These are phyloP conservation scores for Astraeus odoratus DNA, from an alignment of 768 basidiomycete genomes.

Conservation along the genomic window DNA sequence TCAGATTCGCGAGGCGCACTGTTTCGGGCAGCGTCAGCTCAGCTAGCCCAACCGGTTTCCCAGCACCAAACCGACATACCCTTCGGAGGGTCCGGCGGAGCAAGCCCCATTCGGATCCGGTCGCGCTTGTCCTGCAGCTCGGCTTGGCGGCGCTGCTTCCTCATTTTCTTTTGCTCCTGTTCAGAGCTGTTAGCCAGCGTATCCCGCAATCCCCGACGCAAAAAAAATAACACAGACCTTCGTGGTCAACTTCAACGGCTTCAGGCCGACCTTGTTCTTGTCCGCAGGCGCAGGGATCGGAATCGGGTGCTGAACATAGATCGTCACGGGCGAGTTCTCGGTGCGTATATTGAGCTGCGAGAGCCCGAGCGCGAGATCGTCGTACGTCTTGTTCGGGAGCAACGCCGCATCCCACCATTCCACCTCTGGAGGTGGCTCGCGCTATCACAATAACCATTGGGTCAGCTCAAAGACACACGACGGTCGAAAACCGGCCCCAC, in stretches of 20 bases:
- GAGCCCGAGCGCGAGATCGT: constrained; percentile 58
- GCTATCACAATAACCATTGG: constrained; percentile 33
- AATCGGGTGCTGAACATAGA: constrained; percentile 95
- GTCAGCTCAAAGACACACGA: not conserved
- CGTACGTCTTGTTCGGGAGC: constrained; percentile 73
- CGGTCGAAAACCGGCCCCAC: constrained; percentile 33
- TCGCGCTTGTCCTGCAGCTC: constrained; percentile 94
- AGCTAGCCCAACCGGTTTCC: not conserved
- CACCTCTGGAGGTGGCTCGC: constrained; percentile 78
- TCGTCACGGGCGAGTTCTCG: constrained; percentile 68
- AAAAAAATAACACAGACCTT: constrained; percentile 40
- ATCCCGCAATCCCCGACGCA: not conserved
- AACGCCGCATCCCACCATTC: constrained; percentile 98
- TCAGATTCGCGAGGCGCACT: constrained; percentile 93
- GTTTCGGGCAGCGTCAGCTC: not conserved
- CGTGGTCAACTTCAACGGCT: constrained; percentile 88
- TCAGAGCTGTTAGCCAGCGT: constrained; percentile 1
- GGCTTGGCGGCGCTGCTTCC: constrained; percentile 80
- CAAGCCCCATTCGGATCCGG: constrained; percentile 89
- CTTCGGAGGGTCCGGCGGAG: constrained; percentile 94
- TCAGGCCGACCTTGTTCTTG: constrained; percentile 69
- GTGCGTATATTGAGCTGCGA: constrained; percentile 57
- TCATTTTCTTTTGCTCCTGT: constrained; percentile 93
- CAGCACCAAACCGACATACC: constrained; percentile 38
- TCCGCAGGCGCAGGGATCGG: constrained; percentile 89